Evolutionary conservation across 2,329 filamentous ascomycete genomes (phyloP).

Genomic region (Colletotrichum sp.): DNA sequence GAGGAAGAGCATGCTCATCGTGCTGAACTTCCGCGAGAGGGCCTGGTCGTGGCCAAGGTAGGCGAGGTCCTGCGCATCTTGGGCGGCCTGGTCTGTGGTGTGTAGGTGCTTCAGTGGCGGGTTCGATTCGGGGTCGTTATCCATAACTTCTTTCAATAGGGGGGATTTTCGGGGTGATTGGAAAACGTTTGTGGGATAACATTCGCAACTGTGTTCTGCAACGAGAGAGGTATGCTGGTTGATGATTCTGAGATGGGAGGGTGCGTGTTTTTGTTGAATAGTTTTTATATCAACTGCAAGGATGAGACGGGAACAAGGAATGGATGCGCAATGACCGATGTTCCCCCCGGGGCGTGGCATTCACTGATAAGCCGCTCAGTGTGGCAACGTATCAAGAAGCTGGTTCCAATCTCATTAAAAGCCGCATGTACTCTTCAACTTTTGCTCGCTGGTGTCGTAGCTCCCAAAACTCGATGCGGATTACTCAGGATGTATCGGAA

Average conservation of each 20-base stretch:
- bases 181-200: neutral
- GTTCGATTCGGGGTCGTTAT: neutral
- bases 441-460: neutral
- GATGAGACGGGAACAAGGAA: neutral
- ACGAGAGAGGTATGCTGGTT: neutral
- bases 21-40: conserved; percentile 52
- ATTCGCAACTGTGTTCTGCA: neutral
- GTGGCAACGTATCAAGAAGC: neutral
- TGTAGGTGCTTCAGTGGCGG: neutral
- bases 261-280: neutral
- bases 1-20: conserved; percentile 62
- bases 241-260: neutral
- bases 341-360: neutral
- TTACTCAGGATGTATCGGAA: neutral
- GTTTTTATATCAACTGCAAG: neutral
- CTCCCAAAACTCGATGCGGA: neutral
- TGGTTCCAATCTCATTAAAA: neutral
- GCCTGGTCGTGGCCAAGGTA: conserved; percentile 43
- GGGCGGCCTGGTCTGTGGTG: neutral
- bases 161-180: neutral
- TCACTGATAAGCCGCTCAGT: neutral
- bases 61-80: conserved; percentile 44
- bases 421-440: neutral
- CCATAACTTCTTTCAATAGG: neutral
- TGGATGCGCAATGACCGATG: neutral